A percentile compares a stretch with the other conserved stretches of the same genome.
phyloP scores from a whole-genome alignment of 805 yeast genomes.

The Kockiozyma suomiensis region DNA sequence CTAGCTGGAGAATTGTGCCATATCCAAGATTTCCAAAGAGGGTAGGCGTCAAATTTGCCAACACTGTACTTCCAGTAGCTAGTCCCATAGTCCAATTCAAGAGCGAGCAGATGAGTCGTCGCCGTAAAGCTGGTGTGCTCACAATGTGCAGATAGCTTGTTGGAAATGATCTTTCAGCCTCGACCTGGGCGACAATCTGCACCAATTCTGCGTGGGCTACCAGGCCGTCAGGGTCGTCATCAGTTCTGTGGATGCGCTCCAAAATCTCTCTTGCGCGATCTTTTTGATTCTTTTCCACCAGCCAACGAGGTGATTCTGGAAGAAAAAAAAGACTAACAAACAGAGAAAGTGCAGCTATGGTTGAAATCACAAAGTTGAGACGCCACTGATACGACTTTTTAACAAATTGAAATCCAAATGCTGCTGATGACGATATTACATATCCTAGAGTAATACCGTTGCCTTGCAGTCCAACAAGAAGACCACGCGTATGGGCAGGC shows the following conservation, averaged over 20 bases:
- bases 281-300: conserved; percentile 48
- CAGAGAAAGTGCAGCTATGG: conserved; percentile 51
- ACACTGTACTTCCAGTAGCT: not conserved
- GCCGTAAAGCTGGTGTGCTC: not conserved
- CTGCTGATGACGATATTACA: conserved; percentile 42
- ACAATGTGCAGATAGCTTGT: not conserved
- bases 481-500: conserved; percentile 76
- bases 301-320: conserved; percentile 60
- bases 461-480: conserved; percentile 51
- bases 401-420: conserved; percentile 39
- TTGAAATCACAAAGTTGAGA: conserved; percentile 54
- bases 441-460: conserved; percentile 43
- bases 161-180: not conserved
- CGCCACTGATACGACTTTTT: conserved; percentile 46
- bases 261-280: conserved; percentile 53
- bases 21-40: not conserved
- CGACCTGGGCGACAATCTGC: not conserved
- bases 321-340: conserved; percentile 47
- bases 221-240: not conserved
- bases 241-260: not conserved
- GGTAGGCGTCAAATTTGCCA: not conserved
- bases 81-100: not conserved
- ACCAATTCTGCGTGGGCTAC: not conserved
- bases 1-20: not conserved
- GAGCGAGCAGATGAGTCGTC: not conserved